A percentile compares a stretch with the other conserved stretches of the same genome.
These are phyloP conservation scores for Scheffersomyces stambukii DNA, from an alignment of 1,139 yeast species.

Conservation along the genomic window DNA sequence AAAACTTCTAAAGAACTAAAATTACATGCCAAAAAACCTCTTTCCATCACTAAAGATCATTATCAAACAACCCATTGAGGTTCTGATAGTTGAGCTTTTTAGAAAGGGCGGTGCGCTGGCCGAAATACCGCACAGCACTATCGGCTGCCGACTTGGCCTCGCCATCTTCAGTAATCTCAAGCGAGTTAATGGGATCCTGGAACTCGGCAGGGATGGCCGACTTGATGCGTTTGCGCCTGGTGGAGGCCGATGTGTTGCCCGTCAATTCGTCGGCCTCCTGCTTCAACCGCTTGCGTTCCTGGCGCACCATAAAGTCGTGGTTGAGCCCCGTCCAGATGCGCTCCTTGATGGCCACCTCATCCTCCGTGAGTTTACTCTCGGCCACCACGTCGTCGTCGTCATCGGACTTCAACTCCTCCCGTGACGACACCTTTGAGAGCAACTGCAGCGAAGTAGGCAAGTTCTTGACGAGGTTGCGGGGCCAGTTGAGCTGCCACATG, in stretches of 20 bases:
- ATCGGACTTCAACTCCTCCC: constrained; percentile 52
- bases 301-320: constrained; percentile 79
- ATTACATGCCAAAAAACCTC: not conserved
- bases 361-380: constrained; percentile 54
- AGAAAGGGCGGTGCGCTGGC: constrained; percentile 69
- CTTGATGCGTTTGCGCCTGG: constrained; percentile 36
- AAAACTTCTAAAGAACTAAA: no score
- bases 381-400: constrained; percentile 82
- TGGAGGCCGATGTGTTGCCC: constrained; percentile 60
- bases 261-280: constrained; percentile 81
- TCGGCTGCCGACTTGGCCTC: constrained; percentile 61
- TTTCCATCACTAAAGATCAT: not conserved
- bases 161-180: constrained; percentile 44
- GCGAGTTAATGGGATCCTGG: constrained; percentile 31
- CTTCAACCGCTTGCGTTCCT: constrained; percentile 79
- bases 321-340: constrained; percentile 86
- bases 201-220: constrained; percentile 14
- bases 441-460: constrained; percentile 56
- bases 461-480: constrained; percentile 46
- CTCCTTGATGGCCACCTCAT: constrained; percentile 67
- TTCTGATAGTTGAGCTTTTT: constrained; percentile 86
- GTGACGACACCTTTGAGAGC: constrained; percentile 52
- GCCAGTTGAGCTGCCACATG: constrained; percentile 35
- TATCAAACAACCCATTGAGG: constrained; percentile 47
- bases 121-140: constrained; percentile 66